Conservation (phyloP, 163 green algal genomes). For the Coccomyxa subellipsoidea region DNA sequence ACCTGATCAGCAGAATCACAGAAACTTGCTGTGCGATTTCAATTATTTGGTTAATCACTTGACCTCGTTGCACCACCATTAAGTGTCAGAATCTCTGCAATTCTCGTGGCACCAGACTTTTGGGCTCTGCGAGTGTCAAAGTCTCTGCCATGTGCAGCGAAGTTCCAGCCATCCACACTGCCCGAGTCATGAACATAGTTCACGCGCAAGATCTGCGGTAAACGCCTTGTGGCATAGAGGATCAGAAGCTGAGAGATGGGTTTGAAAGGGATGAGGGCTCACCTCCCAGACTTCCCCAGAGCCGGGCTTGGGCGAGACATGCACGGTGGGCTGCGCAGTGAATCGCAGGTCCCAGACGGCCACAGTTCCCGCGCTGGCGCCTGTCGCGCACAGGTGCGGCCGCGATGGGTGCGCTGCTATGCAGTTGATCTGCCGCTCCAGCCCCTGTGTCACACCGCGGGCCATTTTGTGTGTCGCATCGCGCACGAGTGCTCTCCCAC, state of each 20-base stretch:
- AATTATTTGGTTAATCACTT: no score
- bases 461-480: not conserved
- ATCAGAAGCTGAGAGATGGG: no score
- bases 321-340: not conserved
- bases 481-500: not conserved
- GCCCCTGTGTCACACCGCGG: not conserved
- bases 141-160: no score
- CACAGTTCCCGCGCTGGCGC: not conserved
- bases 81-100: no score
- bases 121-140: no score
- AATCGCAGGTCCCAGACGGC: constrained; percentile 11
- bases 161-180: no score
- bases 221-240: not conserved
- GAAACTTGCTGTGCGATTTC: not conserved
- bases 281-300: constrained; percentile 9
- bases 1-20: constrained; percentile 2
- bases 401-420: not conserved
- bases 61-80: no score
- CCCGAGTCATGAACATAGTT: no score
- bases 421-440: constrained; percentile 5
- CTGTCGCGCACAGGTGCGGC: constrained; percentile 8
- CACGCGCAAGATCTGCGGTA: not conserved
- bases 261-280: not conserved
- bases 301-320: not conserved
- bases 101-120: no score